phyloP scores from a whole-genome alignment of 306 rosid species.

The Lagenaria siceraria region DNA sequence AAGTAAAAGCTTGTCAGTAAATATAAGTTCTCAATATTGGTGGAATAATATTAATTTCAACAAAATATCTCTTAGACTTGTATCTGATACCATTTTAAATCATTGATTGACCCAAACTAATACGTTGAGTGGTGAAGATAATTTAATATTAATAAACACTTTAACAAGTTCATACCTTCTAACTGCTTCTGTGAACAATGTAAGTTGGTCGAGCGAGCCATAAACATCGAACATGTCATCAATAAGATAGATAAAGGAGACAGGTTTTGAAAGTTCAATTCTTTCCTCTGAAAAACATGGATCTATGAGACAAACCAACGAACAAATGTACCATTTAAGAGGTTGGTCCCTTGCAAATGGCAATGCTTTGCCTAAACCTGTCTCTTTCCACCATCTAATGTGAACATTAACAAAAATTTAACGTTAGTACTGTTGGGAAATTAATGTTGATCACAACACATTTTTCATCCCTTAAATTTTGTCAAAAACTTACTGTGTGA shows the following conservation, averaged over 20 bases:
- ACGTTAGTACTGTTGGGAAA: background rate
- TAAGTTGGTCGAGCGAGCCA: conserved; percentile 35
- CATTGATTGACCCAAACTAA: too few relatives aligned
- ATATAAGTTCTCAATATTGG: too few relatives aligned
- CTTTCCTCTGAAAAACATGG: conserved; percentile 29
- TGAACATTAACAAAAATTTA: background rate
- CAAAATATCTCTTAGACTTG: too few relatives aligned
- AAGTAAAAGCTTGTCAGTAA: background rate
- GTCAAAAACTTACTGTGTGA: background rate
- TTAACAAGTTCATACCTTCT: conserved; percentile 14
- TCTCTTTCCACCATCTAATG: conserved; percentile 49
- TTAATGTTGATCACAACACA: background rate
- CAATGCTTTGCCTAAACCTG: conserved; percentile 25
- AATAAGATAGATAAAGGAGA: conserved; percentile 44
- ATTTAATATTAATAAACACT: too few relatives aligned
- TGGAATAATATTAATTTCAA: too few relatives aligned
- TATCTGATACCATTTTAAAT: too few relatives aligned
- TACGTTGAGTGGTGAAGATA: too few relatives aligned
- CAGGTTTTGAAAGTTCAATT: conserved; percentile 34
- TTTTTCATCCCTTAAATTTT: background rate
- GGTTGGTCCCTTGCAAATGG: conserved; percentile 42
- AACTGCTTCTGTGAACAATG: conserved; percentile 34
- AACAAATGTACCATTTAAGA: conserved; percentile 51
- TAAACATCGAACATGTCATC: conserved; percentile 42
- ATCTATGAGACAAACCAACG: conserved; percentile 33